Evolutionary conservation across 371 early-diverging fungal species (phyloP).

Genomic region (Lichtheimia ramosa): DNA sequence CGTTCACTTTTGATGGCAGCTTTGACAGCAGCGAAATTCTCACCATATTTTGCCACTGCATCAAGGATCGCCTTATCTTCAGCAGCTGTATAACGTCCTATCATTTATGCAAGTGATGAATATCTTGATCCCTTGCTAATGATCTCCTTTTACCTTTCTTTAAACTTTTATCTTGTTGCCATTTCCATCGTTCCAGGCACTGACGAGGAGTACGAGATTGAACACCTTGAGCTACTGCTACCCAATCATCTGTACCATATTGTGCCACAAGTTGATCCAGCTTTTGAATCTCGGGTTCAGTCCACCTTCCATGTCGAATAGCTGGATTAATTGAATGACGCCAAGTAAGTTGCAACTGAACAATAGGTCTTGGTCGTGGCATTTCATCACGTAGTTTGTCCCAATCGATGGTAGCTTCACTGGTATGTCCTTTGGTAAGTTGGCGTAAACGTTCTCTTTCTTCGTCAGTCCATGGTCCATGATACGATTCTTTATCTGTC

Average conservation of each 20-base stretch:
- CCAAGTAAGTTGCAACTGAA: constrained; percentile 25
- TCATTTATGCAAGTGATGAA: not conserved
- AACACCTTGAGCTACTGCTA: constrained; percentile 14
- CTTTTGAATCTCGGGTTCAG: constrained; percentile 21
- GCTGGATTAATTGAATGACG: constrained; percentile 26
- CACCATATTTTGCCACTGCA: constrained; percentile 35
- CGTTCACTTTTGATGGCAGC: constrained; percentile 28
- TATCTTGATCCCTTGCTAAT: not conserved
- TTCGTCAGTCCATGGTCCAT: constrained; percentile 33
- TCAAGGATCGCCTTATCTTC: constrained; percentile 31
- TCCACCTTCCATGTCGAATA: constrained; percentile 37
- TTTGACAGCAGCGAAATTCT: constrained; percentile 28
- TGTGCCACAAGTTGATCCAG: constrained; percentile 8
- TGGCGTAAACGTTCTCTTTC: constrained; percentile 22
- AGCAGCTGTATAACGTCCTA: constrained; percentile 30
- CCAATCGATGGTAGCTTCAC: constrained; percentile 22
- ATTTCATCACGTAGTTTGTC: constrained; percentile 18
- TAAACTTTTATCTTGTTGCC: constrained; percentile 22
- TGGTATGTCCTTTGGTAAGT: constrained; percentile 12
- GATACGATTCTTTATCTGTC: not conserved
- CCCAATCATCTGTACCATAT: constrained; percentile 25
- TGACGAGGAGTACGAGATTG: constrained; percentile 31
- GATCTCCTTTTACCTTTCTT: constrained; percentile 10
- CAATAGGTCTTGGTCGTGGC: constrained; percentile 19
- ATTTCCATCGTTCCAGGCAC: constrained; percentile 41